phyloP scores from a whole-genome alignment of 306 rosid genomes.

The Echinosophora koreensis region DNA sequence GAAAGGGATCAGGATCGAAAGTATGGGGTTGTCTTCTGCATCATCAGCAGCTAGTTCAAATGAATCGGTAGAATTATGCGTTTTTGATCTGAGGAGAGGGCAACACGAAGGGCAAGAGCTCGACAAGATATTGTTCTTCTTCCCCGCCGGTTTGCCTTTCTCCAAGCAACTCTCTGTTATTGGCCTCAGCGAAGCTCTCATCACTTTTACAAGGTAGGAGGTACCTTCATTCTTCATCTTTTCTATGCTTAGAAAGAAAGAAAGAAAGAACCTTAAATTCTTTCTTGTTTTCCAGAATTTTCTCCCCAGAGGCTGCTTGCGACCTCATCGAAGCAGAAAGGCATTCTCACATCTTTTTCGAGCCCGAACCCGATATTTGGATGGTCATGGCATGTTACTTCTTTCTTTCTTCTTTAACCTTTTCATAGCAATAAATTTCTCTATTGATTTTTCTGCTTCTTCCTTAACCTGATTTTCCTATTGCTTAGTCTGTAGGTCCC shows the following conservation, averaged over 20 bases:
- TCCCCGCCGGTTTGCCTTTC: constrained; percentile 83
- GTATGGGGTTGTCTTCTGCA: constrained; percentile 81
- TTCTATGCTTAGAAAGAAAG: too few species aligned
- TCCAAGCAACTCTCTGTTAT: constrained; percentile 86
- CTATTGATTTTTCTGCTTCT: too few species aligned
- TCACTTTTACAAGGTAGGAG: constrained; percentile 83
- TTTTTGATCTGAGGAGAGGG: constrained; percentile 91
- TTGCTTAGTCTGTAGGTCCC: too few species aligned
- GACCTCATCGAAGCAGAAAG: constrained; percentile 88
- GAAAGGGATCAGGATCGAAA: constrained; percentile 2
- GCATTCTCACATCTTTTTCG: constrained; percentile 82
- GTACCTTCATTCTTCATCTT: neutral
- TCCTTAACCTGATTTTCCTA: too few species aligned
- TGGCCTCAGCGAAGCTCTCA: constrained; percentile 97
- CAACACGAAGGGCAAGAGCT: constrained; percentile 96
- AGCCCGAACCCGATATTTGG: constrained; percentile 97
- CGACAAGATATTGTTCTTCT: constrained; percentile 93
- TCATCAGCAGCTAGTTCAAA: constrained; percentile 38
- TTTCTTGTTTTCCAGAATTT: constrained; percentile 62
- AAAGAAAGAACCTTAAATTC: too few species aligned
- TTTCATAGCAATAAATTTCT: too few species aligned
- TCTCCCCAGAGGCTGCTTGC: constrained; percentile 92
- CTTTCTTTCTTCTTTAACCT: neutral
- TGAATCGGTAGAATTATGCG: constrained; percentile 74
- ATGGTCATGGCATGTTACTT: constrained; percentile 75